Evolutionary conservation across 2,329 filamentous ascomycete species (phyloP).

Genomic region (Fusarium tanahbumbuense): DNA sequence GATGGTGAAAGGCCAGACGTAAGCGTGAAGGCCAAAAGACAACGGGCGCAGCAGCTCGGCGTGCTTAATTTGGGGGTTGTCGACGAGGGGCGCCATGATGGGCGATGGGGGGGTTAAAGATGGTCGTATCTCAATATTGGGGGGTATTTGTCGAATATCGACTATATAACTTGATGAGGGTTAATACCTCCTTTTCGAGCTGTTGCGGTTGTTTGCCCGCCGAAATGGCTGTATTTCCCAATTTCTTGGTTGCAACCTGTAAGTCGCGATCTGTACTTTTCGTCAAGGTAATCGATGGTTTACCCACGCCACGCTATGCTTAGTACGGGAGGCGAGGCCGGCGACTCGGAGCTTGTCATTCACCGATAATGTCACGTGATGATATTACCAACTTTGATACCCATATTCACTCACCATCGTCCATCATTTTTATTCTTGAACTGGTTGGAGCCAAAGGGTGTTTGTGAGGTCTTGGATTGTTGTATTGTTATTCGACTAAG

Average conservation of each 20-base stretch:
- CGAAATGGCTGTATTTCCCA: conserved; percentile 27
- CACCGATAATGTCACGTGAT: conserved; percentile 39
- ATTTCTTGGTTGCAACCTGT: conserved; percentile 35
- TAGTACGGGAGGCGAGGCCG: conserved; percentile 19
- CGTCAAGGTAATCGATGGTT: conserved; percentile 36
- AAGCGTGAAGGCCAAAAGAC: conserved; percentile 82
- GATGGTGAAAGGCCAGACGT: conserved; percentile 92
- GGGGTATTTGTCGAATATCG: neutral
- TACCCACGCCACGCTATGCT: conserved; percentile 24
- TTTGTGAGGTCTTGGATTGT: neutral
- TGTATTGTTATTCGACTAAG: neutral
- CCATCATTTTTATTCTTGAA: conserved; percentile 24
- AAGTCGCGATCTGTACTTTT: conserved; percentile 49
- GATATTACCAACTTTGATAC: neutral
- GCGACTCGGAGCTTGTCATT: conserved; percentile 31
- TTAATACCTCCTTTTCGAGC: conserved; percentile 5
- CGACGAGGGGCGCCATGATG: conserved; percentile 82
- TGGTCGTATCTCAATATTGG: conserved; percentile 22
- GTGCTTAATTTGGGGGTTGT: conserved; percentile 88
- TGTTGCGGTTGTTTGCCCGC: conserved; percentile 22
- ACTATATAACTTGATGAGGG: conserved; percentile 12
- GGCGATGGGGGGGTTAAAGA: conserved; percentile 30
- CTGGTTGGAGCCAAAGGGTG: neutral
- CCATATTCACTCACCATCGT: conserved; percentile 19
- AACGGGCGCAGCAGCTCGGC: conserved; percentile 91